These are phyloP conservation scores for Hypoxylon sp. DNA, from an alignment of 2,329 filamentous ascomycete genomes.

Conservation along the genomic window DNA sequence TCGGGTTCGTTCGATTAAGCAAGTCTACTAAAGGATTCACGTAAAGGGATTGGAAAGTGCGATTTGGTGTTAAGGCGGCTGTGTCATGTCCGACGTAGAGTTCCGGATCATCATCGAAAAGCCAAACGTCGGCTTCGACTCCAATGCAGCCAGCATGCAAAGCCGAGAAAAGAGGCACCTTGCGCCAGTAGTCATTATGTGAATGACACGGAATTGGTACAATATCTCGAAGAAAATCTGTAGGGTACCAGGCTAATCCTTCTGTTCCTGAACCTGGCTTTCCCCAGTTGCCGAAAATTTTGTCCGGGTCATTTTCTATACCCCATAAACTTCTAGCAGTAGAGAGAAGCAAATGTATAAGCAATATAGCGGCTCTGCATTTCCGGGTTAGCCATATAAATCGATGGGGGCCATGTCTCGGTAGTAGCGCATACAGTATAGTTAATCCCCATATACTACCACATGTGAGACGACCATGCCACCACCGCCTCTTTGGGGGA, in stretches of 20 bases:
- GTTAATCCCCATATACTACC: conserved; percentile 56
- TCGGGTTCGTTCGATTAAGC: conserved; percentile 68
- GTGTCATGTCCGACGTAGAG: conserved; percentile 76
- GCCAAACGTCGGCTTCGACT: conserved; percentile 80
- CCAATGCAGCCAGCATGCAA: conserved; percentile 72
- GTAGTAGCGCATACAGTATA: conserved; percentile 55
- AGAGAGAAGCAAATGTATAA: conserved; percentile 54
- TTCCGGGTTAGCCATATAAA: conserved; percentile 37
- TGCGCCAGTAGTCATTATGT: conserved; percentile 80
- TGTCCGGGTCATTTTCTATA: conserved; percentile 51
- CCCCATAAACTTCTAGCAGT: conserved; percentile 53
- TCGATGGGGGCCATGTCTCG: conserved; percentile 1
- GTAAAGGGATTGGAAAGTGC: conserved; percentile 75
- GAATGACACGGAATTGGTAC: conserved; percentile 73
- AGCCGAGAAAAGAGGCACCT: conserved; percentile 74
- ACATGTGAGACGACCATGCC: conserved; percentile 52
- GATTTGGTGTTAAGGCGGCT: conserved; percentile 66
- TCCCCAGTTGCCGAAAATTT: conserved; percentile 51
- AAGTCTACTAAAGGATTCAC: conserved; percentile 74
- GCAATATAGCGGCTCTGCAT: conserved; percentile 53
- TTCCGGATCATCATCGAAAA: conserved; percentile 61
- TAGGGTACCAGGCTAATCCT: conserved; percentile 63
- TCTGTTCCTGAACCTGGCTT: conserved; percentile 53
- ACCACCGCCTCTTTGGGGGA: conserved; percentile 36
- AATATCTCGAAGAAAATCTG: conserved; percentile 68